phyloP scores from a whole-genome alignment of 768 basidiomycete genomes.

The Leccinum uliginosum region DNA sequence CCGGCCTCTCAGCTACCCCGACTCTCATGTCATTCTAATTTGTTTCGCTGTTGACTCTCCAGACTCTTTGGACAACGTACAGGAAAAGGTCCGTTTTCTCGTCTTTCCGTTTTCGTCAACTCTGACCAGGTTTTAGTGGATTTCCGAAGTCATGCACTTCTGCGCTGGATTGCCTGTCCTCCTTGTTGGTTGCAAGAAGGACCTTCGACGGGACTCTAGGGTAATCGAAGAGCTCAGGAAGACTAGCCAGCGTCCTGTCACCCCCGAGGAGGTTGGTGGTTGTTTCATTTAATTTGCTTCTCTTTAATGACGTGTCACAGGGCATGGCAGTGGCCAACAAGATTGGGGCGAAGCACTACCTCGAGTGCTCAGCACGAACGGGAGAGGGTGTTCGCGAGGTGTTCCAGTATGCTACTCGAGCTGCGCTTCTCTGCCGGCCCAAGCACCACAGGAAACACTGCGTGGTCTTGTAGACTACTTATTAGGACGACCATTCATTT shows the following conservation, averaged over 20 bases:
- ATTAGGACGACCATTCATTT: conserved; percentile 15
- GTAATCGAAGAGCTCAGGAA: conserved; percentile 93
- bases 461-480: conserved; percentile 40
- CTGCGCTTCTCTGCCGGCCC: conserved; percentile 70
- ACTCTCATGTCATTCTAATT: conserved; percentile 99
- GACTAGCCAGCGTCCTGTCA: conserved; percentile 92
- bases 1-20: conserved; percentile 95
- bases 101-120: conserved; percentile 3
- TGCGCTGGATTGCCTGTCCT: conserved; percentile 93
- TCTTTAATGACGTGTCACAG: conserved; percentile 36
- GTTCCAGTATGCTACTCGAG: conserved; percentile 95
- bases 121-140: conserved; percentile 63
- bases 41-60: conserved; percentile 98
- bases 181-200: conserved; percentile 99
- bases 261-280: conserved; percentile 76
- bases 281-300: not conserved
- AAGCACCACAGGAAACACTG: conserved; percentile 43
- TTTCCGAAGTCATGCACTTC: conserved; percentile 98
- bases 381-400: conserved; percentile 98
- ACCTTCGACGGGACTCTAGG: conserved; percentile 87
- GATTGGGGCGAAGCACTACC: conserved; percentile 94
- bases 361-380: conserved; percentile 95
- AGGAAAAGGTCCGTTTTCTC: conserved; percentile 82
- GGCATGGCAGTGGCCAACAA: conserved; percentile 94
- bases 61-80: conserved; percentile 98